Base-by-base conservation (phyloP, 441 rosid genomes). In the Arabidopsis lyrata region DNA sequence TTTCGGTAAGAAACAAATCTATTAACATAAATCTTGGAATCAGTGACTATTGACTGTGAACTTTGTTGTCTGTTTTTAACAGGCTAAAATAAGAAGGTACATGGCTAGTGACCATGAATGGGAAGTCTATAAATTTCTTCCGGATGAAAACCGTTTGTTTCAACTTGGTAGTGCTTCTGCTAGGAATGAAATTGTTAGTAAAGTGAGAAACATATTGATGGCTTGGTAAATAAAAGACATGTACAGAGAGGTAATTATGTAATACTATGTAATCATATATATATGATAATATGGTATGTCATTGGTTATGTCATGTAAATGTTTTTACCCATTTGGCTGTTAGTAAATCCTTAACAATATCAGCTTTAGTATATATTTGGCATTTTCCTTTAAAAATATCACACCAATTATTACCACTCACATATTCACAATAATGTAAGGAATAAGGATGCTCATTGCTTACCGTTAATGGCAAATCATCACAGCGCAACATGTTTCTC, bases 61-160 rank as follows among this genome's bases (percentile, higher is more conserved):
- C 50, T 44, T 15, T 34, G n/a, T 35, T 7, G 41, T 66, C 42
- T 44, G 18, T n/a, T 31, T 11, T 5, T 63, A 35, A 36, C 69
- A 92, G 96, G 97, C 97, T 70, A 91, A 87, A 75, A 92, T 87
- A 35, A 90, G 92, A 77, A 83, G 94, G 48, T 74, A 81, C 69
- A 83, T 87, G 3, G 55, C 85, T 24, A 71, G 82, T 18, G 86
- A 71, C 56, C 79, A 84, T 10, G 94, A 88, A 77, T 90, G 94
- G 97, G 97, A 92, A 81, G 81, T 88, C 14, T 92, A 87, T 87
- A 86, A 88, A 44, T 88, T 88, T 83, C 96, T 92, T 68, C 75
- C 86, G 72, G 91, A 88, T 24, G 96, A 89, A 63, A 86, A 82
- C 35, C 76, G 81, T 73, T 72, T 27, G 73, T 82, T 74, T 55